Base-by-base conservation (phyloP, 2,329 filamentous ascomycete species). In the Fusarium staphyleae region DNA sequence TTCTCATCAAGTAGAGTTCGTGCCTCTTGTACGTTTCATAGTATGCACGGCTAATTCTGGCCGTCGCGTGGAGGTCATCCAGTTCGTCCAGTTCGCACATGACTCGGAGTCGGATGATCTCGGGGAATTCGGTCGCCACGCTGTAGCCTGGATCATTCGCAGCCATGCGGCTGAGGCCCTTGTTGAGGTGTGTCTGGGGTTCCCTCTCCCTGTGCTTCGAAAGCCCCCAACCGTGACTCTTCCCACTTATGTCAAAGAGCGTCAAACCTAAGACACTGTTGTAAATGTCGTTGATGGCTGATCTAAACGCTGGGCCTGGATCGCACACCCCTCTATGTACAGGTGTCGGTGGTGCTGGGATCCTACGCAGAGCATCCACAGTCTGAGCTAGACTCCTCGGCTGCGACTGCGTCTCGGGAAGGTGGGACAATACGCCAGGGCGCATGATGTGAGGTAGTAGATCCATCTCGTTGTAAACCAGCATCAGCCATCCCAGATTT, bases 401-500 rank as follows among this genome's bases (percentile, higher is more conserved):
- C 1, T 71, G 70, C 8, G 72, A 65, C 24, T 67, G 63, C 5
- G 46, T 22, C 12, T 62, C 56, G 0, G 63, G 60, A 15, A 67
- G 28, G 16, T 70, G 67, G 6, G 63, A 59, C 3, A 72, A 45
- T 0, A 64, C 58, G 9, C 66, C 41, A 0, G 70, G 67, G 1
- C 71, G 69, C 64, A 80, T 65, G 4, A 81, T 69, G 5, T 71
- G 73, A 3, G 73, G 68, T 3, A 81, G 61, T 1, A 82, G 67
- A 34, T 74, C 73, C 45, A 82, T 69, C 57, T 82, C 78, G 43
- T 77, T 77, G 46, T 77, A 79, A 0, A 77, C 69, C n/a, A 81
- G 70, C 76, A 83, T 80, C 28, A 82, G 62, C 79, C 80, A 84
- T 3, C 81, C 81, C 0, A 84, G 70, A 46, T 81, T 82, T 0